Conservation (phyloP, 2,329 filamentous ascomycete genomes). For the Colletotrichum tabaci region DNA sequence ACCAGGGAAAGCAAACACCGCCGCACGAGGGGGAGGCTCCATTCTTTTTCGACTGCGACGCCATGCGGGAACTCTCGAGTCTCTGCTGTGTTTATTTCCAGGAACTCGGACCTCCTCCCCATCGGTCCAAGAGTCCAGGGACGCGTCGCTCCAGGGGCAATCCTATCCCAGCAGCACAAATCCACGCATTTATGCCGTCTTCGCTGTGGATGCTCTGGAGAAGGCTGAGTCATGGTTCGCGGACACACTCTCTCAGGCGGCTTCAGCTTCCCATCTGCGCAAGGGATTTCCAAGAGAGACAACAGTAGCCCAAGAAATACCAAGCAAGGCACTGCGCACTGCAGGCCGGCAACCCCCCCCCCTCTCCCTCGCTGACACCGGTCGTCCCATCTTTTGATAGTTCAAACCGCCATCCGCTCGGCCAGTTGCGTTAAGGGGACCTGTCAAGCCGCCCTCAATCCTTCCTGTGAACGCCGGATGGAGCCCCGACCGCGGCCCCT, state of each 20-base stretch:
- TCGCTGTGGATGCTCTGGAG: slow-evolving; percentile 39
- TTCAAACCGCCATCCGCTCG: slow-evolving; percentile 29
- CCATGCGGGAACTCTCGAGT: slow-evolving; percentile 17
- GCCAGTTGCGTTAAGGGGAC: slow-evolving; percentile 14
- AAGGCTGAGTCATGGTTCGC: slow-evolving; percentile 33
- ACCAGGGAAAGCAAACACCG: slow-evolving; percentile 6
- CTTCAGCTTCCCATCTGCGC: slow-evolving; percentile 16
- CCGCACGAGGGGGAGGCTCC: slow-evolving; percentile 7
- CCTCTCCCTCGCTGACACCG: slow-evolving; percentile 2
- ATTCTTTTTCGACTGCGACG: slow-evolving; percentile 33
- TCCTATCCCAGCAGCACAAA: slow-evolving; percentile 21
- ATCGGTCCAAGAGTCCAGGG: slow-evolving; percentile 14
- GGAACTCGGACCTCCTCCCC: background rate
- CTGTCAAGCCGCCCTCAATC: slow-evolving; percentile 25
- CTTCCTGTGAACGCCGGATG: slow-evolving; percentile 5
- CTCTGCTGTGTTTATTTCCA: slow-evolving; percentile 19
- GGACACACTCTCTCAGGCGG: slow-evolving; percentile 15
- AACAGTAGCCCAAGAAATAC: slow-evolving; percentile 18
- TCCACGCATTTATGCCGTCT: slow-evolving; percentile 17
- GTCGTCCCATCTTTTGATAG: slow-evolving; percentile 30
- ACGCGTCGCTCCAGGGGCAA: slow-evolving; percentile 35
- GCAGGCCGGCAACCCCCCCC: background rate
- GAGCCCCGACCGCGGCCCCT: slow-evolving; percentile 13
- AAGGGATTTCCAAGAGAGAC: slow-evolving; percentile 14
- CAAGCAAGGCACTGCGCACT: slow-evolving; percentile 5